Base-by-base conservation (phyloP, 495 filamentous ascomycete species). In the Tricharina praecox region DNA sequence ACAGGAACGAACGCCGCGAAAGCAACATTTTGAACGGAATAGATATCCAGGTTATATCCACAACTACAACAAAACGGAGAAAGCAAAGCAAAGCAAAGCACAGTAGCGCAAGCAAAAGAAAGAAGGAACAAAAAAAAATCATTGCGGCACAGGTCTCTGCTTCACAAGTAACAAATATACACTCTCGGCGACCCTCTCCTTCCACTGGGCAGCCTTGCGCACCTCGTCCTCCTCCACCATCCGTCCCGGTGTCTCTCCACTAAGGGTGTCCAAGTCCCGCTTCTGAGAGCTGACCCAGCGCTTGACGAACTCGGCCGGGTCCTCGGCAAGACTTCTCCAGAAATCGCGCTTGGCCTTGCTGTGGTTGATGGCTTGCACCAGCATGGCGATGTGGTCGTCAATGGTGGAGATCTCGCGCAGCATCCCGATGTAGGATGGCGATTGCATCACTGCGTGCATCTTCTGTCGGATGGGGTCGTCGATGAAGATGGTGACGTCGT, bases 211-310 rank as follows among this genome's bases (percentile, higher is more conserved):
- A 16, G 70, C 69, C 25, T 70, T 72, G 34, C 63, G 69, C 18
- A 63, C 68, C 56, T 75, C 72, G 38, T 64, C 63, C 23, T 70
- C 67, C 48, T 82, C 79, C 7, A 75, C 78, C 37, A 74, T 79
- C 5, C 78, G 77, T 21, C 78, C 68, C 34, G 70, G 70, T 3
- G 74, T 75, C 63, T 95, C 92, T 26, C 90, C 90, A 38, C 88
- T 64, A 34, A 96, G 77, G 8, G 87, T 76, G 61, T 95, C 88
- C 43, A 96, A 67, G 64, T 97, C 90, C 39, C 90, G 66, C 58
- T 80, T 81, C 69, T 97, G 90, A 4, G 76, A 82, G 55, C 76
- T 80, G 48, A 92, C 68, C 90, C 88, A 97, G 53, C 76, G 71
- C 44, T 72, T 73, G 25, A 93, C 68, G 54, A 96, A 94, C 2